Conservation (phyloP, 2,329 filamentous ascomycete species). For the Dactylellina parvicollis region DNA sequence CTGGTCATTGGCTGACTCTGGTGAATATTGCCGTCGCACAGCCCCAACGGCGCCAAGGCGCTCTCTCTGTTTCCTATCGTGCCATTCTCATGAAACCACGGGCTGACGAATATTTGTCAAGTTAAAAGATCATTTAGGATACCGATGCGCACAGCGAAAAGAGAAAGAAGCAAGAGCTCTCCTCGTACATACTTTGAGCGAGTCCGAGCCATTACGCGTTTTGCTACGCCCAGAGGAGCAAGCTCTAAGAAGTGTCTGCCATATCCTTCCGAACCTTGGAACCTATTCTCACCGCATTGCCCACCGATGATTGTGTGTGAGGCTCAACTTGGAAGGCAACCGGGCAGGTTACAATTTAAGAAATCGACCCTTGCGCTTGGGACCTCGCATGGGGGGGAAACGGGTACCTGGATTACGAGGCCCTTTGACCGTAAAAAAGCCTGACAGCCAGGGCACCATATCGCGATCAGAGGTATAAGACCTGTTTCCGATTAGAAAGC, state of each 20-base stretch:
- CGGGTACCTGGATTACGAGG: conserved; percentile 43
- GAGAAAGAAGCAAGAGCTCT: not conserved
- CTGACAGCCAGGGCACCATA: not conserved
- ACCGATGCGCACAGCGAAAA: not conserved
- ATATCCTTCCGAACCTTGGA: conserved; percentile 4
- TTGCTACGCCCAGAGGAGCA: not conserved
- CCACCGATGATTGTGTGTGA: conserved; percentile 10
- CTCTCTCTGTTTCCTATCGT: not conserved
- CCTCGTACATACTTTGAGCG: not conserved
- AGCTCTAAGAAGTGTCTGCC: not conserved
- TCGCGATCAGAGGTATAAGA: not conserved
- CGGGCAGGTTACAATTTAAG: not conserved
- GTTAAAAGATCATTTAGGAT: not conserved
- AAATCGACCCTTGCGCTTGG: conserved; percentile 5
- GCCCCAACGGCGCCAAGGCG: conserved; percentile 51
- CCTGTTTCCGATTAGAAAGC: not conserved
- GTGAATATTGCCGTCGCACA: conserved; percentile 31
- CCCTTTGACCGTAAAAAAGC: not conserved
- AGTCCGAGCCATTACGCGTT: conserved; percentile 16
- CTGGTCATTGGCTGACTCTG: conserved; percentile 26
- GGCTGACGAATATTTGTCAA: conserved; percentile 54
- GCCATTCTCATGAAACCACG: conserved; percentile 16
- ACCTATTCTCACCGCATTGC: conserved; percentile 21
- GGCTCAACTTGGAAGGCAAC: conserved; percentile 19
- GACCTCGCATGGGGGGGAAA: conserved; percentile 5